phyloP scores from a whole-genome alignment of 2,329 filamentous ascomycete genomes.

The Aurifilum marmelostoma region DNA sequence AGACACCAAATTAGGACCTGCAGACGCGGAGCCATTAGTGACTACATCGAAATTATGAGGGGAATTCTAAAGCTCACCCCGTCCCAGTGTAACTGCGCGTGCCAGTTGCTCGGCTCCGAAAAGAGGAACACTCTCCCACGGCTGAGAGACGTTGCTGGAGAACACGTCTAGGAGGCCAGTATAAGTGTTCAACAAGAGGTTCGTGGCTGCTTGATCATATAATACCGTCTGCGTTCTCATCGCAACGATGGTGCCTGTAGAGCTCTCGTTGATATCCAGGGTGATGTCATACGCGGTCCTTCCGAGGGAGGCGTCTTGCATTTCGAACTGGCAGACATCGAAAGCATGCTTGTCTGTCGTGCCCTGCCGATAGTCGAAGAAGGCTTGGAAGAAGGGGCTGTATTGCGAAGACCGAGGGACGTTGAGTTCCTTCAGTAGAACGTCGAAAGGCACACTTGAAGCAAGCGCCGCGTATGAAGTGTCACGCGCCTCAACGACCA shows the following conservation, averaged over 20 bases:
- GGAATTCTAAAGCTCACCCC: not conserved
- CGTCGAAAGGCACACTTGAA: not conserved
- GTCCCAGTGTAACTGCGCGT: not conserved
- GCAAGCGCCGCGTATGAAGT: not conserved
- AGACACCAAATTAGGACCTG: not conserved
- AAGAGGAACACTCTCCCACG: not conserved
- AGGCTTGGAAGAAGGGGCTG: conserved; percentile 53
- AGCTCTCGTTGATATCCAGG: not conserved
- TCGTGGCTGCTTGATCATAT: not conserved
- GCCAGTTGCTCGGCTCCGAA: not conserved
- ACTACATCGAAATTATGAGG: not conserved
- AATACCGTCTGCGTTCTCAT: not conserved
- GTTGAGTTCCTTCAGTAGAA: not conserved
- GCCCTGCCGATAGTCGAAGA: conserved; percentile 38
- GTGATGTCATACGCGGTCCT: not conserved
- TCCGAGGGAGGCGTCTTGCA: not conserved
- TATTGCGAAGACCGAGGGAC: conserved; percentile 26
- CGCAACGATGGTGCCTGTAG: not conserved
- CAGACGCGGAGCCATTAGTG: not conserved
- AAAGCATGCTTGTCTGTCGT: not conserved
- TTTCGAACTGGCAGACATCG: not conserved
- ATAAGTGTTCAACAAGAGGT: not conserved
- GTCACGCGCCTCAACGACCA: not conserved
- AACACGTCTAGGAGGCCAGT: not conserved
- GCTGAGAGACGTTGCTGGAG: not conserved